Base-by-base conservation (phyloP, 352 stramenopile species). In the Heterotrichella gracilis region DNA sequence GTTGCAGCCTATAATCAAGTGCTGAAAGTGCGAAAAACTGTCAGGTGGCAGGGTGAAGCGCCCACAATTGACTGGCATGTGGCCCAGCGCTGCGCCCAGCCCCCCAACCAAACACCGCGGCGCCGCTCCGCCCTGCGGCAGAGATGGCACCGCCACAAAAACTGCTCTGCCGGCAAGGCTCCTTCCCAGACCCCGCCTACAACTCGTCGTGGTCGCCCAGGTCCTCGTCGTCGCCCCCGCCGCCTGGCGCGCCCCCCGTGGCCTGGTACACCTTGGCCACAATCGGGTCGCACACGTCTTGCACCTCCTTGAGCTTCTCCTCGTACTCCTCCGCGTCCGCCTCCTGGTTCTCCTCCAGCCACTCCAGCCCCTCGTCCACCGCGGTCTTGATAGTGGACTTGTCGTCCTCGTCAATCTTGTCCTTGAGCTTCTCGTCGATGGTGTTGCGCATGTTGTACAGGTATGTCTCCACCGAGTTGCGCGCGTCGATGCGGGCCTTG, bases 271-370 rank as follows among this genome's bases (percentile, higher is more conserved):
- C 79, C 78, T 95, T 93, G 73, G 83, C 81, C 85, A 99, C 95
- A 80, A 99, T 96, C 25, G 93, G 93, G 80, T 97, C 97, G 68
- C 80, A 78, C 25, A 80, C 25, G 0, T 84, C 85, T 81, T 99
- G 91, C 24, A 99, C 82, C 79, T 98, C 92, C 81, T 97, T 97
- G 78, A 95, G 87, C 83, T 98, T 89, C 53, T 83, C 77, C 70
- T 93, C 82, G 72, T 88, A 96, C 75, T 98, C 92, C 22, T 95
- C 89, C 78, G 94, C 93, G 73, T 96, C 87, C n/a, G 86, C 84
- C 77, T 96, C 88, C 76, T 90, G 81, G 81, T 96, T 95, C 76
- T 95, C 87, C 74, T 99, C 93, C 39, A 99, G 81, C 93, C 93
- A 99, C 78, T 97, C 91, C 78, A 98, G 85, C 71, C 86, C 87